Evolutionary conservation across 331 rosid genomes (phyloP), one percentile per base, ranked within the genome.

Genomic region (Malus hybrid): DNA sequence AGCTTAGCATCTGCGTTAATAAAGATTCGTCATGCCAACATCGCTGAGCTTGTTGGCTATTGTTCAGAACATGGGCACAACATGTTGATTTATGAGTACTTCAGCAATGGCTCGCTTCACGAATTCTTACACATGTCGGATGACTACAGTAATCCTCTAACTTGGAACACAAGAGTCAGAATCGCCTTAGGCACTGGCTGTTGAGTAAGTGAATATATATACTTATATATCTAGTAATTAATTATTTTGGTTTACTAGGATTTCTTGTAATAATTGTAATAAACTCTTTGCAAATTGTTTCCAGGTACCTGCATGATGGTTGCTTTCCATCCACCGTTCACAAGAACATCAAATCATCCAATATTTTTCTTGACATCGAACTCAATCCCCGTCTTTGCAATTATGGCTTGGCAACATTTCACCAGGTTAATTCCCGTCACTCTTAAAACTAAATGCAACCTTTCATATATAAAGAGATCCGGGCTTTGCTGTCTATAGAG

Each of bases 321-420:
- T 89, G 86, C 79, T 86, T 91, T 73, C 97, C 98, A 19, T 73
- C 90, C 28, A 36, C 85, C 70, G 24, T 88, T 65, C 98, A 93
- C 91, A 91, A 84, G 90, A 89, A 89, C 73, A 91, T 93, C 78
- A 91, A 93, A 86, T 89, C 98, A 55, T 79, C 93, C 6, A 93
- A 93, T 77, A 87, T 93, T 73, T 84, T 93, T 81, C 93, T 93
- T 19, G 97, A 89, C 48, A 56, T 70, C 0, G 96, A 93, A 55
- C 88, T 89, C 80, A 91, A 89, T 80, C 97, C 98, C 32, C 91
- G 76, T 68, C 91, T 93, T 69, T 84, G 93, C 5, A 97, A 93
- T 83, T 84, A 82, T 73, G 93, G 98, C 64, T 89, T 93, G 86
- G 97, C 88, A 69, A 83, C 82, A 68, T 89, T 93, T 76, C 78